These are phyloP conservation scores for Thraustochytrium striatum DNA, from an alignment of 352 stramenopile genomes.

Conservation along the genomic window DNA sequence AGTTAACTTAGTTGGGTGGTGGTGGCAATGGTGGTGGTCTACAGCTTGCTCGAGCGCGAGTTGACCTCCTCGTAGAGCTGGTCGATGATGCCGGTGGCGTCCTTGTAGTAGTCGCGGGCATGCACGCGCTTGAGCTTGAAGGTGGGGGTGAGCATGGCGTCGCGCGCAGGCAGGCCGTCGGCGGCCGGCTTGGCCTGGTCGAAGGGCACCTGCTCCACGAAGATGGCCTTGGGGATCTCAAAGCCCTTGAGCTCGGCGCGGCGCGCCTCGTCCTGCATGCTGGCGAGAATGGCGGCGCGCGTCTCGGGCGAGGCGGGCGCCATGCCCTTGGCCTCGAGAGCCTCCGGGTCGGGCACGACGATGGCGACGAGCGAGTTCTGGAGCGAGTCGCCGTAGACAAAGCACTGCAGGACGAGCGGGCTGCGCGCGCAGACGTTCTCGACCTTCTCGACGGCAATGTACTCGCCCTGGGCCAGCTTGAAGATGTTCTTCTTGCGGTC, in stretches of 20 bases:
- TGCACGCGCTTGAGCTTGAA: conserved; percentile 92
- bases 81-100: conserved; percentile 69
- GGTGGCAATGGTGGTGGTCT: no score
- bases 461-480: conserved; percentile 90
- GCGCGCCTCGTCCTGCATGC: conserved; percentile 67
- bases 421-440: conserved; percentile 88
- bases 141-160: conserved; percentile 86
- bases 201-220: conserved; percentile 79
- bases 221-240: conserved; percentile 69
- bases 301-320: conserved; percentile 56
- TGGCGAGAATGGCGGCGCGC: conserved; percentile 64
- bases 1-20: no score
- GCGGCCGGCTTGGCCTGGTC: conserved; percentile 66
- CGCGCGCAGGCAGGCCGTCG: background rate
- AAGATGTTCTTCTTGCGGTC: conserved; percentile 90
- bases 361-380: conserved; percentile 88
- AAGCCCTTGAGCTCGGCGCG: conserved; percentile 78
- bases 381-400: conserved; percentile 93
- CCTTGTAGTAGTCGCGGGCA: conserved; percentile 63
- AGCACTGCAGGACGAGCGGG: conserved; percentile 80
- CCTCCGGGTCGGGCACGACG: conserved; percentile 84
- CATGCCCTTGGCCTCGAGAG: conserved; percentile 72
- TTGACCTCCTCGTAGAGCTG: conserved; percentile 62
- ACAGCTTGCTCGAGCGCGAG: no score
- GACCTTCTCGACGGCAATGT: conserved; percentile 93